Percentiles rank a stretch among this genome's conserved stretches.
These are phyloP conservation scores for Datisca glomerata DNA, from an alignment of 306 rosid species.

Conservation along the genomic window DNA sequence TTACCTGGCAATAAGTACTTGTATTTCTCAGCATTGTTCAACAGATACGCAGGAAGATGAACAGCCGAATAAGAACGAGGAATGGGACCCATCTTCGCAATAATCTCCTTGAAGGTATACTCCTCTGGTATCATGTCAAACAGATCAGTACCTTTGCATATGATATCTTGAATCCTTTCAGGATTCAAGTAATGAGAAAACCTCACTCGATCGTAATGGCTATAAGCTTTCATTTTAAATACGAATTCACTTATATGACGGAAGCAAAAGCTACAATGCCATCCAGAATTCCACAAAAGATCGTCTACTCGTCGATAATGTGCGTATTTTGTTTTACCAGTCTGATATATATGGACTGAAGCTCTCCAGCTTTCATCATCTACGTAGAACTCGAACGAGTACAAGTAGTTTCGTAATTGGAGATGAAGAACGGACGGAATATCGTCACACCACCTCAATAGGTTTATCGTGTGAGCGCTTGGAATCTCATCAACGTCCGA, in stretches of 20 bases:
- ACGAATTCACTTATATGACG: constrained; percentile 29
- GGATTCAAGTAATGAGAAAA: constrained; percentile 33
- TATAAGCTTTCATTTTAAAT: constrained; percentile 51
- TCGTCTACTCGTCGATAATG: constrained; percentile 31
- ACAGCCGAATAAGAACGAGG: constrained; percentile 66
- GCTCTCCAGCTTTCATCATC: constrained; percentile 67
- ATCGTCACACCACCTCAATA: constrained; percentile 75
- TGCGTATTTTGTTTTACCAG: constrained; percentile 28
- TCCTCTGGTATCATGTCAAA: constrained; percentile 89
- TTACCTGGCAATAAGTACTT: constrained; percentile 34
- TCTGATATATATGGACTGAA: constrained; percentile 29
- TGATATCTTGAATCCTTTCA: constrained; percentile 29
- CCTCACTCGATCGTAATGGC: constrained; percentile 38
- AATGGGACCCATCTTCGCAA: constrained; percentile 39
- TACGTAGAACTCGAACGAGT: constrained; percentile 56
- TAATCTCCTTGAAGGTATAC: constrained; percentile 61
- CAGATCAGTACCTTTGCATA: constrained; percentile 42
- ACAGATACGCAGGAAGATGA: constrained; percentile 41
- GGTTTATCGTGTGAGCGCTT: constrained; percentile 75
- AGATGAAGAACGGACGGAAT: constrained; percentile 64
- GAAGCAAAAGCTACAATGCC: constrained; percentile 52
- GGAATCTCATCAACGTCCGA: constrained; percentile 77
- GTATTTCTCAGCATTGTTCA: constrained; percentile 28
- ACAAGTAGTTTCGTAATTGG: constrained; percentile 56
- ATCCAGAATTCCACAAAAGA: constrained; percentile 30